Evolutionary conservation across 352 stramenopile species (phyloP).

Genomic region (Plasmopara halstedii): DNA sequence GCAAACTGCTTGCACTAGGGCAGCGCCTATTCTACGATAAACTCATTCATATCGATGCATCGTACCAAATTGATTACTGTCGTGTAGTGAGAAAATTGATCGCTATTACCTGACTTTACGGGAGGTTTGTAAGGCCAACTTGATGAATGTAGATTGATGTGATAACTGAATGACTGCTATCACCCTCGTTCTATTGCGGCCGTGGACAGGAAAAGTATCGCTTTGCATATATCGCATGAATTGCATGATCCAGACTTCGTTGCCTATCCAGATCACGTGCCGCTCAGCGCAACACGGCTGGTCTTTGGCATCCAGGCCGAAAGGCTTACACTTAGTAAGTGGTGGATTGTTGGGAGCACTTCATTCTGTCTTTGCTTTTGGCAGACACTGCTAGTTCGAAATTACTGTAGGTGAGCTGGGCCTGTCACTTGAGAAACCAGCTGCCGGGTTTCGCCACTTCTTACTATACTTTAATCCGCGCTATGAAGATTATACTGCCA

Average conservation of each 20-base stretch:
- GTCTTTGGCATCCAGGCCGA: constrained; percentile 11
- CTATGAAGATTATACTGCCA: too few species aligned
- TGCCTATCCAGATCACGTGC: constrained; percentile 18
- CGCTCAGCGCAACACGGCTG: constrained; percentile 1
- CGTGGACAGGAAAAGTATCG: not conserved
- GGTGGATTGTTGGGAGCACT: constrained; percentile 9
- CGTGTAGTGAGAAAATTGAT: too few species aligned
- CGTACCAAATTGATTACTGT: too few species aligned
- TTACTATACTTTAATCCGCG: too few species aligned
- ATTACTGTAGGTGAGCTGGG: constrained; percentile 8
- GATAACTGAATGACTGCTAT: not conserved
- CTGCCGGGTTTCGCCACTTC: too few species aligned
- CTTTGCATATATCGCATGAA: not conserved
- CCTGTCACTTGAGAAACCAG: not conserved
- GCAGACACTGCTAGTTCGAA: constrained; percentile 10
- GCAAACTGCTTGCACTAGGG: not conserved
- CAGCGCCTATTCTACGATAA: too few species aligned
- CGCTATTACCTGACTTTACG: not conserved
- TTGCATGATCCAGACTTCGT: constrained; percentile 4
- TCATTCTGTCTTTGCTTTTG: constrained; percentile 1
- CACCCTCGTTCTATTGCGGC: constrained; percentile 6
- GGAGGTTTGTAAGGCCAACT: not conserved
- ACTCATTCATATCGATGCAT: too few species aligned
- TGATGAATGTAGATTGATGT: not conserved
- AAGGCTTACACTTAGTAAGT: not conserved